Conservation (phyloP, 192 early-diverging fungal genomes). For the Kickxella alabastrina region DNA sequence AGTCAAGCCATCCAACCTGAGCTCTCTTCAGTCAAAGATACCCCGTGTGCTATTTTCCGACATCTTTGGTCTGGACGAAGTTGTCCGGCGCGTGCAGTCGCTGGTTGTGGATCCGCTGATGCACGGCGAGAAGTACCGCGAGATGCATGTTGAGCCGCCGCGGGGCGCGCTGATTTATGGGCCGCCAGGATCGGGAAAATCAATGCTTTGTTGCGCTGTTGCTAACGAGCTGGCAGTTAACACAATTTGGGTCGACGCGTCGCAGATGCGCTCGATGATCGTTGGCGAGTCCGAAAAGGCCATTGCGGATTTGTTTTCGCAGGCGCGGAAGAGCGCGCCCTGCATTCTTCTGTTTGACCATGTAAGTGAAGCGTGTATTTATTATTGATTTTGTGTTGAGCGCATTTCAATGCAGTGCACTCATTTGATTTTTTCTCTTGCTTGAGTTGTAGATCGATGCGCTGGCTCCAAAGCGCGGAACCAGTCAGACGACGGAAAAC, state of each 20-base stretch:
- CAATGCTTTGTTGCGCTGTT: constrained; percentile 80
- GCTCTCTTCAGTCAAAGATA: constrained; percentile 49
- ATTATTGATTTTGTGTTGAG: neutral
- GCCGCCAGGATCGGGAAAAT: constrained; percentile 87
- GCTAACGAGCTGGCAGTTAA: constrained; percentile 75
- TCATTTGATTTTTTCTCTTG: neutral
- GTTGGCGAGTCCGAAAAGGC: constrained; percentile 92
- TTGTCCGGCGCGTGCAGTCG: constrained; percentile 56
- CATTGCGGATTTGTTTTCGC: constrained; percentile 77
- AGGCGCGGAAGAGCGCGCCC: constrained; percentile 77
- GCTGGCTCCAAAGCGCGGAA: constrained; percentile 71
- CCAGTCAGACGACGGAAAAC: constrained; percentile 68
- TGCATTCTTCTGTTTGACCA: constrained; percentile 94
- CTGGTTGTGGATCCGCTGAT: constrained; percentile 52
- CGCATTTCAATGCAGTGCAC: too few species aligned
- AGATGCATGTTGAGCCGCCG: constrained; percentile 67
- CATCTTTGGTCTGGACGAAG: constrained; percentile 72
- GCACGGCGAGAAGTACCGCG: constrained; percentile 37
- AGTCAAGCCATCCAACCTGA: constrained; percentile 20
- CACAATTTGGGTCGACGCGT: constrained; percentile 79
- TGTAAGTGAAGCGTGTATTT: constrained; percentile 22
- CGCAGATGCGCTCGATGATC: constrained; percentile 83
- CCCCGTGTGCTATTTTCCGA: constrained; percentile 63
- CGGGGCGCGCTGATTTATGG: constrained; percentile 83
- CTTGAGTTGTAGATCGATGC: constrained; percentile 67